These are phyloP conservation scores for Ensete glaucum DNA, from an alignment of 176 grass and related monocot genomes.

Conservation along the genomic window DNA sequence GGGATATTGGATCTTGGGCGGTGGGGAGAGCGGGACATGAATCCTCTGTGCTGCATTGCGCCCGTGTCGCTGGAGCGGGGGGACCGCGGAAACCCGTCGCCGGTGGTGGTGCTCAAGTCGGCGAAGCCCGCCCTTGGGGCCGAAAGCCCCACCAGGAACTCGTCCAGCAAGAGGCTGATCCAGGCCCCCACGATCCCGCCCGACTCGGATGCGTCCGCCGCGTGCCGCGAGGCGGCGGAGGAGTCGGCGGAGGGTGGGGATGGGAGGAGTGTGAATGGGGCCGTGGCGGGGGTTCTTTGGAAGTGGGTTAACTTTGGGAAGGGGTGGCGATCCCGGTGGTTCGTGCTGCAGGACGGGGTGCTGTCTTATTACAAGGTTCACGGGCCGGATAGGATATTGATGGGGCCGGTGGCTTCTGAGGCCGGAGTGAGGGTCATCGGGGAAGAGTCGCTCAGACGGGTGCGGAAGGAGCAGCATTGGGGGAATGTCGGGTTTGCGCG, in stretches of 20 bases:
- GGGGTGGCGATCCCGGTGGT: slow-evolving; percentile 78
- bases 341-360: slow-evolving; percentile 80
- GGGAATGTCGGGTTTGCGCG: slow-evolving; percentile 25
- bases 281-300: slow-evolving; percentile 55
- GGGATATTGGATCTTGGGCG: not conserved
- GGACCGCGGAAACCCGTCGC: slow-evolving; percentile 7
- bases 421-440: slow-evolving; percentile 55
- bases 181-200: not conserved
- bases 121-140: not conserved
- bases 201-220: not conserved
- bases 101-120: not conserved
- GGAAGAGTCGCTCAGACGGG: slow-evolving; percentile 45
- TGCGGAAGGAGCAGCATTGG: slow-evolving; percentile 24
- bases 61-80: slow-evolving; percentile 14
- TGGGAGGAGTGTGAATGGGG: not conserved
- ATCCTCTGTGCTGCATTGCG: slow-evolving; percentile 17
- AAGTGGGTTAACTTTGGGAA: slow-evolving; percentile 99
- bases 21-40: not conserved
- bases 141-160: slow-evolving; percentile 3
- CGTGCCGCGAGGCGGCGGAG: not conserved
- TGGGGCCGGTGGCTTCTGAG: slow-evolving; percentile 28
- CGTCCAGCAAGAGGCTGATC: slow-evolving; percentile 7
- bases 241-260: slow-evolving; percentile 2
- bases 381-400: slow-evolving; percentile 30
- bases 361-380: slow-evolving; percentile 87